These are phyloP conservation scores for Fusarium palustre DNA, from an alignment of 2,329 filamentous ascomycete species.

Conservation along the genomic window DNA sequence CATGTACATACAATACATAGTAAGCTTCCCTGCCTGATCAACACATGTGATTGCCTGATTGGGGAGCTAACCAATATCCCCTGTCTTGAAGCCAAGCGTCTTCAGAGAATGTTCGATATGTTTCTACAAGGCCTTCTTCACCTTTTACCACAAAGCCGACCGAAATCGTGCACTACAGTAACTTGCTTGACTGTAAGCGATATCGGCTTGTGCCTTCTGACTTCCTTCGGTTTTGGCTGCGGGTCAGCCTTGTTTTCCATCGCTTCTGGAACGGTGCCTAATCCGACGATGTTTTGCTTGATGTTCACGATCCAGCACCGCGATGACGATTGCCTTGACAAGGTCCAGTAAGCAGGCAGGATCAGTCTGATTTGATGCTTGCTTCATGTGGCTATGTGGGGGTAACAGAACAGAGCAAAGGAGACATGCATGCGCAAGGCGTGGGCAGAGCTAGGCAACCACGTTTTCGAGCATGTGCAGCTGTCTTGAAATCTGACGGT, in stretches of 20 bases:
- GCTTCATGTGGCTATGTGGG: slow-evolving; percentile 10
- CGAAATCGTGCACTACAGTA: not conserved
- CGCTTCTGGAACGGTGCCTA: slow-evolving; percentile 35
- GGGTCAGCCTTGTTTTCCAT: slow-evolving; percentile 1
- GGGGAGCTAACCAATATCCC: not conserved
- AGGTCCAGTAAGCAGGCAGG: not conserved
- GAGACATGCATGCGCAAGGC: slow-evolving; percentile 13
- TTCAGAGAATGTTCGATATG: slow-evolving; percentile 7
- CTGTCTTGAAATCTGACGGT: slow-evolving; percentile 27
- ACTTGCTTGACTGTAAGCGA: not conserved
- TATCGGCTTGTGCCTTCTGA: slow-evolving; percentile 2
- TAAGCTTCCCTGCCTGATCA: not conserved
- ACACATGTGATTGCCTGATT: slow-evolving; percentile 8
- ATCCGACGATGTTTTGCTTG: slow-evolving; percentile 2
- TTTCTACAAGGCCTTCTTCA: not conserved
- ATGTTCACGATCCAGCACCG: slow-evolving; percentile 7
- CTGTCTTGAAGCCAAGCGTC: not conserved
- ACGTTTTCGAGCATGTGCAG: slow-evolving; percentile 21
- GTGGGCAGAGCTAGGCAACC: slow-evolving; percentile 30
- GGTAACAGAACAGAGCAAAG: not conserved
- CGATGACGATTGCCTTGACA: slow-evolving; percentile 10
- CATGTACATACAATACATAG: no score
- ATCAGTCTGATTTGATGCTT: slow-evolving; percentile 2
- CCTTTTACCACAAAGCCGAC: not conserved
- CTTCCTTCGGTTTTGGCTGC: not conserved